These are phyloP conservation scores for Chaetomium tenue DNA, from an alignment of 495 filamentous ascomycete genomes.

Conservation along the genomic window DNA sequence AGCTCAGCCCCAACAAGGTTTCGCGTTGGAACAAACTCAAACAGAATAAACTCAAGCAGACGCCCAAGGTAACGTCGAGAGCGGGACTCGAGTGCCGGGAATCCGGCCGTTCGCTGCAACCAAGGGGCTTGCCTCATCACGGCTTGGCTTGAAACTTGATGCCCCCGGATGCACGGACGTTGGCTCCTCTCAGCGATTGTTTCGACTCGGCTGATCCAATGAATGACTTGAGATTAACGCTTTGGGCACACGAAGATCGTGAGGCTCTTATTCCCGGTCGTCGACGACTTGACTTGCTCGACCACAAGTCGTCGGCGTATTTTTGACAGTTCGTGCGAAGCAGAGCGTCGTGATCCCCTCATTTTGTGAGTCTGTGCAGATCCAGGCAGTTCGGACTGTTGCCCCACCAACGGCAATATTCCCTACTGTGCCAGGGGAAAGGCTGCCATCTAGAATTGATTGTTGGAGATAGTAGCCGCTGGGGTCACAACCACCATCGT, in stretches of 20 bases:
- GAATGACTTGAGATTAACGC: background rate
- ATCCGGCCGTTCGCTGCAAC: background rate
- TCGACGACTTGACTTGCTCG: background rate
- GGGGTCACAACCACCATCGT: background rate
- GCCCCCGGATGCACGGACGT: slow-evolving; percentile 1
- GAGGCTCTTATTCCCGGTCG: slow-evolving; percentile 7
- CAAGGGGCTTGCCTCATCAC: slow-evolving; percentile 7
- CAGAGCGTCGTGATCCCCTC: too few species aligned
- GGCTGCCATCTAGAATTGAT: background rate
- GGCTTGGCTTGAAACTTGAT: slow-evolving; percentile 6
- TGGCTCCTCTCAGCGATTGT: background rate
- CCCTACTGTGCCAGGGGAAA: background rate
- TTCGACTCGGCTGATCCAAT: slow-evolving; percentile 5
- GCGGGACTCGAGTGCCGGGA: background rate
- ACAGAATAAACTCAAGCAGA: background rate
- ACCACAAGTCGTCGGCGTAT: background rate
- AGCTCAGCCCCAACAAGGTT: background rate
- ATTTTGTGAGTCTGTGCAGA: too few species aligned
- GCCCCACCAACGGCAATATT: background rate
- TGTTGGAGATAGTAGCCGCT: background rate
- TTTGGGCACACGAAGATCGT: background rate
- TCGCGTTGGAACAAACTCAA: slow-evolving; percentile 1
- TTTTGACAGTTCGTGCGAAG: background rate
- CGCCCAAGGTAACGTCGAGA: background rate
- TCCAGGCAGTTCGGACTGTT: too few species aligned